Conservation (phyloP, 305 asterid genomes). For the Ajuga reptans region DNA sequence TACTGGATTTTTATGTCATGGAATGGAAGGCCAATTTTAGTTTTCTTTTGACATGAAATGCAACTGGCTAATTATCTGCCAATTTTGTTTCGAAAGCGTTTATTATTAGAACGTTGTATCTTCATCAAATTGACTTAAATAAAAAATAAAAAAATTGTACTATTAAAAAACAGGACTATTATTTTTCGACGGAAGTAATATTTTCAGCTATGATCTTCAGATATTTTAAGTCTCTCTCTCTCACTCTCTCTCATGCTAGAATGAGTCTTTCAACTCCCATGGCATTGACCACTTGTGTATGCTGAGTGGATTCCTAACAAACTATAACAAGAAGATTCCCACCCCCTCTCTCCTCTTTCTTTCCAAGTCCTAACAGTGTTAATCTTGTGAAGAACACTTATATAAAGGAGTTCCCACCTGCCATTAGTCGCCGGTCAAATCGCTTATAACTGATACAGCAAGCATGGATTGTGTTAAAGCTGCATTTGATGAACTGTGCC, state of each 20-base stretch:
- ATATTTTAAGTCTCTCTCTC: slow-evolving; percentile 3
- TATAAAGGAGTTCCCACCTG: slow-evolving; percentile 20
- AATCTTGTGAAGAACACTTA: slow-evolving; percentile 24
- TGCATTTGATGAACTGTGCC: slow-evolving; percentile 18
- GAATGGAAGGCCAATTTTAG: too few species aligned
- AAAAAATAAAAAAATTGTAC: too few species aligned
- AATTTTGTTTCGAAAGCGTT: too few species aligned
- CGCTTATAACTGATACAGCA: neutral
- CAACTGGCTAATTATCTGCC: neutral
- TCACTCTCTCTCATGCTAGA: slow-evolving; percentile 46
- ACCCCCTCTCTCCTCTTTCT: slow-evolving; percentile 12
- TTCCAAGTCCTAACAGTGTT: neutral
- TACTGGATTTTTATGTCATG: too few species aligned
- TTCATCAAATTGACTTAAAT: too few species aligned
- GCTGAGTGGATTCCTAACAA: slow-evolving; percentile 51
- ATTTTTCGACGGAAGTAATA: too few species aligned
- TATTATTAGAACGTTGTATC: too few species aligned
- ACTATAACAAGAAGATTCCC: slow-evolving; percentile 59
- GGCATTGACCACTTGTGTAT: slow-evolving; percentile 21
- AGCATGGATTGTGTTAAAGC: slow-evolving; percentile 21
- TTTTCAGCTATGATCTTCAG: too few species aligned
- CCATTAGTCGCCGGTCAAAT: neutral
- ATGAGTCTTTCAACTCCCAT: slow-evolving; percentile 48
- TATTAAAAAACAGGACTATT: too few species aligned
- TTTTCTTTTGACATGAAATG: too few species aligned